Evolutionary conservation across 2,329 filamentous ascomycete genomes (phyloP).

Genomic region (Pyrenophora teres): DNA sequence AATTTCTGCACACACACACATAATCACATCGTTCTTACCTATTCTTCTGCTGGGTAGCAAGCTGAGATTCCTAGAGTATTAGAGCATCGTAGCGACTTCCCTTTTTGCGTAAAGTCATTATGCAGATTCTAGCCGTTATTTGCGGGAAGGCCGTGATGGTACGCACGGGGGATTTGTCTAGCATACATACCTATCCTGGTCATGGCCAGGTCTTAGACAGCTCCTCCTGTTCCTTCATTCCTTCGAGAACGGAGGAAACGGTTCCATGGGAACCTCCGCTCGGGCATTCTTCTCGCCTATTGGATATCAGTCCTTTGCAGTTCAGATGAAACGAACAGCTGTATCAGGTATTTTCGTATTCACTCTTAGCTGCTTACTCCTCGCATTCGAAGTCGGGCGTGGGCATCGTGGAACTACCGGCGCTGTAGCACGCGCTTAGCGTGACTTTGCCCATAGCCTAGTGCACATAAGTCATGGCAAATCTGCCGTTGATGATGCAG

Average conservation of each 20-base stretch:
- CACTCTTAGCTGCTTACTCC: neutral
- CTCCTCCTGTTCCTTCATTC: no score
- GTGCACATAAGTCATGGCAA: constrained; percentile 1
- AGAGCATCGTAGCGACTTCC: constrained; percentile 1
- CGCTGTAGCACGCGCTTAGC: neutral
- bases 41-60: no score
- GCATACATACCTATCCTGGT: neutral
- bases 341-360: neutral
- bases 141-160: neutral
- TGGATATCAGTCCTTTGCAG: neutral
- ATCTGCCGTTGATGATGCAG: constrained; percentile 2
- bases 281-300: neutral
- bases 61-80: neutral
- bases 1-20: no score
- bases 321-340: neutral
- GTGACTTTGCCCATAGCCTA: neutral
- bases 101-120: neutral
- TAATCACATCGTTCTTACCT: no score
- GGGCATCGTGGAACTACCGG: neutral
- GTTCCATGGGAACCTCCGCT: neutral
- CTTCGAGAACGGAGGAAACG: neutral
- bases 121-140: neutral
- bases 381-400: neutral
- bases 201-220: neutral
- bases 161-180: constrained; percentile 3